Percentiles rank a stretch among this genome's conserved stretches.
Evolutionary conservation across 129 eudicot genomes (phyloP).

Genomic region (Glebionis coronaria): DNA sequence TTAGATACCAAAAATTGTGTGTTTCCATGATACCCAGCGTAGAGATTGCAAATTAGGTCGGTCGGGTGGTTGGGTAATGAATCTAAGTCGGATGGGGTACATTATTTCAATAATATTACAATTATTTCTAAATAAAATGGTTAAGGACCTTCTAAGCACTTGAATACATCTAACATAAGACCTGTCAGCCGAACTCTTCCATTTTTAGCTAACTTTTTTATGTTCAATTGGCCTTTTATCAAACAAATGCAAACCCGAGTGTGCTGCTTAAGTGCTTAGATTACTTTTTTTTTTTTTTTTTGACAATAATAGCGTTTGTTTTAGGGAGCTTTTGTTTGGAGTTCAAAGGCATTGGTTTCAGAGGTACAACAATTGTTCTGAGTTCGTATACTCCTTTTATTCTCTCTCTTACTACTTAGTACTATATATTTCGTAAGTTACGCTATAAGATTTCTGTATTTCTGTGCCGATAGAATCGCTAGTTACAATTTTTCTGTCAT

Average conservation of each 20-base stretch:
- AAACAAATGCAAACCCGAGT: too few relatives aligned
- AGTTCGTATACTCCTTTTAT: background rate
- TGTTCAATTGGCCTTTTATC: too few relatives aligned
- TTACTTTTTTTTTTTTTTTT: too few relatives aligned
- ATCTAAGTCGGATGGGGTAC: too few relatives aligned
- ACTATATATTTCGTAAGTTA: background rate
- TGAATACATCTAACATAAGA: too few relatives aligned
- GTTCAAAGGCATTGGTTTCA: slow-evolving; percentile 76
- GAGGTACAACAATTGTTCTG: slow-evolving; percentile 46
- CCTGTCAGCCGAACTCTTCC: too few relatives aligned
- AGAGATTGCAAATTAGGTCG: background rate
- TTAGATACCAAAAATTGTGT: background rate
- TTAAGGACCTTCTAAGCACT: too few relatives aligned
- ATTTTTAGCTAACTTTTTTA: too few relatives aligned
- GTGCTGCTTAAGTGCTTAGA: slow-evolving; percentile 7
- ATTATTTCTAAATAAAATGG: too few relatives aligned
- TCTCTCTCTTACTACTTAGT: background rate
- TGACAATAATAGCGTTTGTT: slow-evolving; percentile 1
- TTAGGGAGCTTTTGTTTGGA: slow-evolving; percentile 96
- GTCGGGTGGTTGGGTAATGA: background rate
- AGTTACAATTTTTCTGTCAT: background rate
- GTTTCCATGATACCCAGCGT: background rate
- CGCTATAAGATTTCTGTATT: too few relatives aligned
- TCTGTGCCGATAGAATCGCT: background rate
- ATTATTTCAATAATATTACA: too few relatives aligned